Evolutionary conservation across 768 basidiomycete genomes (phyloP).

Genomic region (Neoboletus brunneissimus): DNA sequence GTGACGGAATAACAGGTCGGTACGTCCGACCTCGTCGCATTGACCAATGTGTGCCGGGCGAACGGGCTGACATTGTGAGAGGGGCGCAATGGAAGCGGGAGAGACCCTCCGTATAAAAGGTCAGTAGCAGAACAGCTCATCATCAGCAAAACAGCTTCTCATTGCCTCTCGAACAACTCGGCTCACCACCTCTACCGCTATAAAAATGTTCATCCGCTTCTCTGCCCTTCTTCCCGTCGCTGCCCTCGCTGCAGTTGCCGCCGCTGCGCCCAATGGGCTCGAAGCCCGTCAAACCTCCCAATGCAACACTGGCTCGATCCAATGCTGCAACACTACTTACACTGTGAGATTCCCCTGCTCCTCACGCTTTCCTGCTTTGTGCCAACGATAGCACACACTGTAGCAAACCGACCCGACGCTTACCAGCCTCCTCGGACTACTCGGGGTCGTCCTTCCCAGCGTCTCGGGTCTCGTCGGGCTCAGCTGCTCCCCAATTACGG

Average conservation of each 20-base stretch:
- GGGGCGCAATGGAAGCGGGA: no score
- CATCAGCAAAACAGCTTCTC: not conserved
- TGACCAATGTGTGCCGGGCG: not conserved
- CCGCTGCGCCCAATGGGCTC: conserved; percentile 7
- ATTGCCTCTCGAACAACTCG: not conserved
- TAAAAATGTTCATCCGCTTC: conserved; percentile 10
- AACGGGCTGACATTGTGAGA: not conserved
- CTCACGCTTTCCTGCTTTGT: no score
- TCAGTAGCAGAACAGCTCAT: not conserved
- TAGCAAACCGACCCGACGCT: not conserved
- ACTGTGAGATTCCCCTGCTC: not conserved
- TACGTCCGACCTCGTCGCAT: not conserved
- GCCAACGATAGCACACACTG: not conserved
- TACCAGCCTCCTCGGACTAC: not conserved
- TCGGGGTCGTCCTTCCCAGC: not conserved
- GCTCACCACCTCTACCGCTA: not conserved
- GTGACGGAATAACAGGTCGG: not conserved
- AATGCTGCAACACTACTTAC: conserved; percentile 7
- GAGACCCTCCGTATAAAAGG: conserved; percentile 13
- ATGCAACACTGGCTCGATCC: conserved; percentile 12
- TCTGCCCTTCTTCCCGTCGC: conserved; percentile 6
- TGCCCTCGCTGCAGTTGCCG: conserved; percentile 4
- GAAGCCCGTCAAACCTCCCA: not conserved
- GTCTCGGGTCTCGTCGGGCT: not conserved
- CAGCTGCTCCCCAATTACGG: conserved; percentile 3